phyloP scores from a whole-genome alignment of 352 stramenopile species.

The Pythium biforme region DNA sequence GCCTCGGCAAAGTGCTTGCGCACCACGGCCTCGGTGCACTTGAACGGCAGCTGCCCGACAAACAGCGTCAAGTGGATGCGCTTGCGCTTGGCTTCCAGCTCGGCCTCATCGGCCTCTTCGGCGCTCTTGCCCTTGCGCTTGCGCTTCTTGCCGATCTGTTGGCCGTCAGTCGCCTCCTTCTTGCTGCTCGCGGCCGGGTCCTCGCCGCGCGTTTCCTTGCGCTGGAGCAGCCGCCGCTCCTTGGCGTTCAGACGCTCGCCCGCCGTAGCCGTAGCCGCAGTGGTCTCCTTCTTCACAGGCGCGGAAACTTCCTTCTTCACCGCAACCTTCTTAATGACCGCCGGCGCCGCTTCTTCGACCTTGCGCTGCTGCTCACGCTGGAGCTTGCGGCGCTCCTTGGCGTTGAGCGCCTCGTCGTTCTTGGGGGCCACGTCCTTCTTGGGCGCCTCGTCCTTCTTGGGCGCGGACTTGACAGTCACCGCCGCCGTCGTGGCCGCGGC shows the following conservation, averaged over 20 bases:
- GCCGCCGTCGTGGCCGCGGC: not conserved
- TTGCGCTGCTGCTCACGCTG: conserved; percentile 32
- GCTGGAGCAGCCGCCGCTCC: conserved; percentile 53
- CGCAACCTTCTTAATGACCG: not conserved
- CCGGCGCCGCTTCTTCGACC: too few species aligned
- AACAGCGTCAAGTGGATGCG: conserved; percentile 88
- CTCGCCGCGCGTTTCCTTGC: conserved; percentile 39
- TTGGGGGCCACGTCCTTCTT: not conserved
- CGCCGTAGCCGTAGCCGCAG: not conserved
- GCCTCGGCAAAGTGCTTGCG: conserved; percentile 73
- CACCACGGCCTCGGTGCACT: conserved; percentile 61
- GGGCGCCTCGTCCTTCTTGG: conserved; percentile 11
- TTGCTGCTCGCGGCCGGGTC: conserved; percentile 31
- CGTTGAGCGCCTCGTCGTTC: conserved; percentile 21
- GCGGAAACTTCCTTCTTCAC: conserved; percentile 5
- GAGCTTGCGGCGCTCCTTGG: conserved; percentile 48
- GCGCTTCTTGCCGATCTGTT: conserved; percentile 43
- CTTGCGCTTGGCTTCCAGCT: conserved; percentile 46
- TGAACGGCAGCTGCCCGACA: conserved; percentile 78
- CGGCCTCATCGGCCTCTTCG: conserved; percentile 25
- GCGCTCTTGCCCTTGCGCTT: conserved; percentile 36
- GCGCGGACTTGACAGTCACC: not conserved
- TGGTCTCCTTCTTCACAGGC: conserved; percentile 5
- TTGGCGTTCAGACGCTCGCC: conserved; percentile 44
- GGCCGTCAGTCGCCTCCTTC: not conserved